phyloP scores from a whole-genome alignment of 2,329 filamentous ascomycete species.

The Teratosphaeria gauchensis region DNA sequence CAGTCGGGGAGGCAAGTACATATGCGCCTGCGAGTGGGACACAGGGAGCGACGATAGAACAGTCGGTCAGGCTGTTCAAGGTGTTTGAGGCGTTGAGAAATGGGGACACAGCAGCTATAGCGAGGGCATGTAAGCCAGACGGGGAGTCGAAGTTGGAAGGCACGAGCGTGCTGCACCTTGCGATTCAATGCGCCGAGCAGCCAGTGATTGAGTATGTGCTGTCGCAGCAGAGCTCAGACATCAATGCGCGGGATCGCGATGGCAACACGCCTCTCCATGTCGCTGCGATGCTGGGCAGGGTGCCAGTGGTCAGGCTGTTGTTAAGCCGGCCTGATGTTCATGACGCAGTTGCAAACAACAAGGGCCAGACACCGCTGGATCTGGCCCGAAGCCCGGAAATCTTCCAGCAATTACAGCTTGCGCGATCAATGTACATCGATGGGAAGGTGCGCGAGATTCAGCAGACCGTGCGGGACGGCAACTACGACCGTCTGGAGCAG shows the following conservation, averaged over 20 bases:
- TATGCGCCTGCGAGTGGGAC: conserved; percentile 15
- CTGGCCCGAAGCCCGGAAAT: conserved; percentile 87
- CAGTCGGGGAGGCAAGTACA: conserved; percentile 5
- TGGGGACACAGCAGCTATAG: conserved; percentile 84
- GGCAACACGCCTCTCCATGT: conserved; percentile 90
- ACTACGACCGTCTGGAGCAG: conserved; percentile 69
- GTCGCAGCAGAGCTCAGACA: conserved; percentile 52
- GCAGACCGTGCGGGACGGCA: conserved; percentile 58
- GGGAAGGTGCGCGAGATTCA: conserved; percentile 77
- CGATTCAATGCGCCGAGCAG: conserved; percentile 88
- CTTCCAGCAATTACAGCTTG: conserved; percentile 86
- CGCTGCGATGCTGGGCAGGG: conserved; percentile 72
- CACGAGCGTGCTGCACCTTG: conserved; percentile 80
- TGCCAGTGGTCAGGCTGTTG: conserved; percentile 70
- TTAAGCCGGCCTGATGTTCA: conserved; percentile 78
- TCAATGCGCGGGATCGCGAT: conserved; percentile 86
- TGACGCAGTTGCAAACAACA: conserved; percentile 75
- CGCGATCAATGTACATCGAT: conserved; percentile 82
- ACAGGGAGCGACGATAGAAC: conserved; percentile 56
- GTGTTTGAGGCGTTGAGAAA: conserved; percentile 86
- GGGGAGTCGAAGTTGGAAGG: conserved; percentile 51
- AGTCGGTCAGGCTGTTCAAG: conserved; percentile 88
- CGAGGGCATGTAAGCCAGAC: conserved; percentile 61
- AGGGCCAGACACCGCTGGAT: conserved; percentile 78
- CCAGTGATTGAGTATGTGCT: conserved; percentile 93